These are phyloP conservation scores for Coccinonectria pachysandricola DNA, from an alignment of 2,329 filamentous ascomycete species.

Conservation along the genomic window DNA sequence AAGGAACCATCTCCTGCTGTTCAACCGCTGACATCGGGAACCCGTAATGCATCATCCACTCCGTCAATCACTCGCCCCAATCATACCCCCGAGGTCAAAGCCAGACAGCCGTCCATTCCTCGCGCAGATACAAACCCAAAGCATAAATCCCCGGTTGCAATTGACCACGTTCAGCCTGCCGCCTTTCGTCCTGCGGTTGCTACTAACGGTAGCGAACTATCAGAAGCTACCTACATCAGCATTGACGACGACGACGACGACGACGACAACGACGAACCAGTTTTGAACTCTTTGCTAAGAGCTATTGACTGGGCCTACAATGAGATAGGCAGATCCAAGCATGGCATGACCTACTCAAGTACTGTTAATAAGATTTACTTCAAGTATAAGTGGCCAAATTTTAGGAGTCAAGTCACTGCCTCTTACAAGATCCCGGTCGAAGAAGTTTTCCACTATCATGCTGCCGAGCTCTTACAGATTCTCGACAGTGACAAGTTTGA, in stretches of 20 bases:
- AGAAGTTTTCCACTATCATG: slow-evolving; percentile 36
- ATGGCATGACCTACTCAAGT: slow-evolving; percentile 10
- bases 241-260: too few species aligned
- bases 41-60: slow-evolving; percentile 11
- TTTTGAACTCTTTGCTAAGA: slow-evolving; percentile 20
- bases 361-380: slow-evolving; percentile 24
- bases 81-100: slow-evolving; percentile 8
- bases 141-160: slow-evolving; percentile 7
- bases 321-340: slow-evolving; percentile 9
- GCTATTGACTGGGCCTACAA: slow-evolving; percentile 15
- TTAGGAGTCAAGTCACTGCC: slow-evolving; percentile 16
- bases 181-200: too few species aligned
- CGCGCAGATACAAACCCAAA: too few species aligned
- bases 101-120: too few species aligned
- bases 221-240: too few species aligned
- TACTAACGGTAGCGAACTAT: too few species aligned
- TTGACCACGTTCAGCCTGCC: slow-evolving; percentile 11
- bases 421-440: slow-evolving; percentile 31
- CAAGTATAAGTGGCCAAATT: slow-evolving; percentile 20
- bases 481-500: slow-evolving; percentile 26
- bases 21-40: slow-evolving; percentile 11
- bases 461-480: slow-evolving; percentile 26
- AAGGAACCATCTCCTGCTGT: slow-evolving; percentile 1
- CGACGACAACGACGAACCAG: slow-evolving; percentile 7
- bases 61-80: slow-evolving; percentile 5